Evolutionary conservation across 2,329 filamentous ascomycete genomes (phyloP), one percentile per base, ranked within the genome.

Genomic region (Aureobasidium sp.): DNA sequence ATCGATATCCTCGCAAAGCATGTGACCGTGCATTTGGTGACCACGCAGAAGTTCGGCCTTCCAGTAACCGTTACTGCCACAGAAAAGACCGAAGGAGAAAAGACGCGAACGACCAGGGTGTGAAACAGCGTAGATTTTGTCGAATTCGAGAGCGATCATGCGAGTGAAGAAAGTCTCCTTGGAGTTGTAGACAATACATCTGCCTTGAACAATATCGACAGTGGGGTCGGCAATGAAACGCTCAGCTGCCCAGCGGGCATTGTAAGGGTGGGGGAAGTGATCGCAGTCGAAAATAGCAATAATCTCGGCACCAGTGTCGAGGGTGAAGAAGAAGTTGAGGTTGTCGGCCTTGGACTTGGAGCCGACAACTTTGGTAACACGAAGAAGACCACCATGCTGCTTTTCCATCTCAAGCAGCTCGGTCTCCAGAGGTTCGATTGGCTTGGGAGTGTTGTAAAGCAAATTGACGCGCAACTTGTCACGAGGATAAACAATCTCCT

Each of bases 1-100:
- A 63, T 81, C 78, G 57, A 81, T 81, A 63, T 81, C 79, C 65
- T 81, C 79, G 2, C 78, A 80, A 15, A 81, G 67, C 78, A 81
- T 80, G 34, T 72, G 71, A 29, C 75, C 77, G 63, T 80, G 76
- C 79, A 81, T 81, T 66, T 76, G 78, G 59, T 80, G 67, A n/a
- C 76, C 73, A 15, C 73, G 72, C 9, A 80, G 72, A 3, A 81
- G 68, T 7, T 72, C 71, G 1, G 77, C 73, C 59, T 75, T 72
- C 78, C 78, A 81, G 68, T 78, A 81, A 2, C 78, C 78, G 61
- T 81, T 81, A 32, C 75, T 78, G 10, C 78, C 78, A 61, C 77
- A 79, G 69, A 81, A 80, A 3, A 80, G 73, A 26, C 78, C 79
- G 62, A 80, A 80, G 4, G 73, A 74, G 68, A 75, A 80, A 71